These are phyloP conservation scores for Claviceps sp. DNA, from an alignment of 2,329 filamentous ascomycete genomes.

Conservation along the genomic window DNA sequence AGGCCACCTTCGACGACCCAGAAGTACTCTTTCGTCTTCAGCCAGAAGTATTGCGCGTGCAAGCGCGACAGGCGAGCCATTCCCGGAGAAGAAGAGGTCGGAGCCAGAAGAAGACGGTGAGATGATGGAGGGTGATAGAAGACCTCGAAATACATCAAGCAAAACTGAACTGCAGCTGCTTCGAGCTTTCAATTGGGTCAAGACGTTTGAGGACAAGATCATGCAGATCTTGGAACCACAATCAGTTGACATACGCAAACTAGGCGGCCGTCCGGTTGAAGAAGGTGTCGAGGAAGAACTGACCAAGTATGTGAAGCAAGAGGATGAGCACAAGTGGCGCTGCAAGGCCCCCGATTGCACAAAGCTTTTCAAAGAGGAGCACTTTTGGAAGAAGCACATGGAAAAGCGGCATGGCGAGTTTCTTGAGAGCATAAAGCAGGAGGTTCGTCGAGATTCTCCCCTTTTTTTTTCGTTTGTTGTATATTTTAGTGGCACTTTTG, in stretches of 20 bases:
- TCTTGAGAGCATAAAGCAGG: slow-evolving; percentile 64
- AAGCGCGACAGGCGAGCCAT: slow-evolving; percentile 68
- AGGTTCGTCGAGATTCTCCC: slow-evolving; percentile 50
- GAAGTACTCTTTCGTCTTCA: slow-evolving; percentile 68
- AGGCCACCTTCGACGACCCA: slow-evolving; percentile 85
- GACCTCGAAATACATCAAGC: slow-evolving; percentile 52
- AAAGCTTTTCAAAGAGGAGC: slow-evolving; percentile 92
- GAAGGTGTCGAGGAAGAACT: slow-evolving; percentile 82
- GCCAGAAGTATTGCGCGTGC: slow-evolving; percentile 78
- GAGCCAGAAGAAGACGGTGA: slow-evolving; percentile 49
- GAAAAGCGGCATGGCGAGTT: slow-evolving; percentile 92
- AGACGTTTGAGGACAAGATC: slow-evolving; percentile 95
- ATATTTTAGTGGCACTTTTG: background rate
- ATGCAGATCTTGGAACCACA: slow-evolving; percentile 86
- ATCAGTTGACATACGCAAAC: slow-evolving; percentile 72
- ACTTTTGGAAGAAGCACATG: slow-evolving; percentile 96
- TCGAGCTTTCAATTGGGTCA: slow-evolving; percentile 96
- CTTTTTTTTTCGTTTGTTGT: background rate
- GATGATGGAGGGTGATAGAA: slow-evolving; percentile 47
- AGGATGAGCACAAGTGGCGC: slow-evolving; percentile 92
- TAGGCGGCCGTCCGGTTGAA: slow-evolving; percentile 77
- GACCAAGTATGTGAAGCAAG: slow-evolving; percentile 81
- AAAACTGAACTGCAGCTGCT: slow-evolving; percentile 88
- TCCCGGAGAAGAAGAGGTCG: slow-evolving; percentile 69
- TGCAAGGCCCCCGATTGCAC: slow-evolving; percentile 94